phyloP scores from a whole-genome alignment of 2,329 filamentous ascomycete genomes.

The Simplicillium aogashimaense region DNA sequence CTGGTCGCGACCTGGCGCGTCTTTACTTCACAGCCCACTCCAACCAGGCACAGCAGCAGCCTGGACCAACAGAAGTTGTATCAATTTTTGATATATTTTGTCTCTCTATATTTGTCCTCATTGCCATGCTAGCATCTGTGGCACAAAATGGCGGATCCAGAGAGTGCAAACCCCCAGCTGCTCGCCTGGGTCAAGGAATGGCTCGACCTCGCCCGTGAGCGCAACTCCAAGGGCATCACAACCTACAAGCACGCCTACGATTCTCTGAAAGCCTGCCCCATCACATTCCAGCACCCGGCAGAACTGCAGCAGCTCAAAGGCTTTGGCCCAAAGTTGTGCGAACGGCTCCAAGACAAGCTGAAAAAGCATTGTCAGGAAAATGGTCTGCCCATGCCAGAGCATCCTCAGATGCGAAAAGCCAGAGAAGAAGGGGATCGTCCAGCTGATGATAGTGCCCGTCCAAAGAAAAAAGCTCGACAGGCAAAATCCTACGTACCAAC shows the following conservation, averaged over 20 bases:
- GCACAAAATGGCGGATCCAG: constrained; percentile 20
- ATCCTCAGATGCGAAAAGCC: constrained; percentile 35
- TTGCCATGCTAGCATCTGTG: too few relatives aligned
- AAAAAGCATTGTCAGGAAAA: constrained; percentile 54
- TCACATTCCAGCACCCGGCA: constrained; percentile 61
- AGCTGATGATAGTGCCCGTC: constrained; percentile 24
- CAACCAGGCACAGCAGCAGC: too few relatives aligned
- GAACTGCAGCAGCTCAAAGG: constrained; percentile 65
- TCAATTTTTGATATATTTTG: too few relatives aligned
- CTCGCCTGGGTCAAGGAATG: constrained; percentile 69
- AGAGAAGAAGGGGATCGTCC: constrained; percentile 19
- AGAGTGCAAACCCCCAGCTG: constrained; percentile 60
- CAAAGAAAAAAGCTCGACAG: constrained; percentile 49
- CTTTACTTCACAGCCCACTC: too few relatives aligned
- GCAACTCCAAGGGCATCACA: constrained; percentile 59
- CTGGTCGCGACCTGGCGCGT: too few relatives aligned
- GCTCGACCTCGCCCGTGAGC: constrained; percentile 59
- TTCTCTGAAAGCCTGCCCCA: constrained; percentile 65
- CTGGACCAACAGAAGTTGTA: too few relatives aligned
- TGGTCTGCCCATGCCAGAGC: constrained; percentile 57
- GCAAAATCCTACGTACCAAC: constrained; percentile 61
- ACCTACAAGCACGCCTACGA: constrained; percentile 69
- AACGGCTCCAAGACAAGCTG: constrained; percentile 53
- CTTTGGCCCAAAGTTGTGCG: constrained; percentile 62
- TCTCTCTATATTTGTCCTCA: too few relatives aligned